Percentiles rank a stretch among this genome's conserved stretches.
Conservation (phyloP, 768 basidiomycete genomes). For the Dentipellis fragilis region DNA sequence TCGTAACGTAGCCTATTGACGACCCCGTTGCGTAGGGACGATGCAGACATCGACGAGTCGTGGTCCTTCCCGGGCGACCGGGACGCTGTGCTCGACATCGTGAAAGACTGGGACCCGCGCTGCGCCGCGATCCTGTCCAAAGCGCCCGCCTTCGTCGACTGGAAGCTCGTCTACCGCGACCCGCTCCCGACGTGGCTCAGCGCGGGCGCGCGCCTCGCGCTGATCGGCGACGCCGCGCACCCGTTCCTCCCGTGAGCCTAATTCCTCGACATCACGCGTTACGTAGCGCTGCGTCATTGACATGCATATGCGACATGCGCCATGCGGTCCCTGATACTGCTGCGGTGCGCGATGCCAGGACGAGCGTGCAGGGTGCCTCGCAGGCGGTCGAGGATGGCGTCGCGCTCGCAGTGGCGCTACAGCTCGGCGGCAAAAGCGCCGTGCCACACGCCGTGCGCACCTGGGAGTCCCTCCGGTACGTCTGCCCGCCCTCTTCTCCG, state of each 20-base stretch:
- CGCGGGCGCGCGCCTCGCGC: constrained; percentile 13
- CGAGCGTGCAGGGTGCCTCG: constrained; percentile 17
- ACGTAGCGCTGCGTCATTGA: background rate
- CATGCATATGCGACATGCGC: background rate
- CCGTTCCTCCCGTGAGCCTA: constrained; percentile 19
- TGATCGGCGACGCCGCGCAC: constrained; percentile 23
- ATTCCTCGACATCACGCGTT: background rate
- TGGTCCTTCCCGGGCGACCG: constrained; percentile 17
- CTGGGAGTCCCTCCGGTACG: constrained; percentile 15
- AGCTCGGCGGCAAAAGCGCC: constrained; percentile 12
- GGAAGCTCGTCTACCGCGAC: constrained; percentile 19
- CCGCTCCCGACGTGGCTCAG: constrained; percentile 19
- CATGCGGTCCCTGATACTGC: background rate
- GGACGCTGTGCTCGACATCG: constrained; percentile 16
- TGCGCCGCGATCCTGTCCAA: constrained; percentile 16
- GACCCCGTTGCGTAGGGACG: constrained; percentile 7
- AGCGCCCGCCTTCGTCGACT: constrained; percentile 17
- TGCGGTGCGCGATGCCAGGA: constrained; percentile 2
- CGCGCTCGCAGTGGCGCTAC: constrained; percentile 14
- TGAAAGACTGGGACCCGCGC: constrained; percentile 19
- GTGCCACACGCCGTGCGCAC: constrained; percentile 12
- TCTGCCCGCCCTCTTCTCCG: background rate
- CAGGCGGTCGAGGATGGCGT: constrained; percentile 19
- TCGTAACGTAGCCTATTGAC: background rate
- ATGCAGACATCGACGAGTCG: constrained; percentile 14